Conservation (phyloP, 148 eudicot genomes). For the Diospyros kaki region DNA sequence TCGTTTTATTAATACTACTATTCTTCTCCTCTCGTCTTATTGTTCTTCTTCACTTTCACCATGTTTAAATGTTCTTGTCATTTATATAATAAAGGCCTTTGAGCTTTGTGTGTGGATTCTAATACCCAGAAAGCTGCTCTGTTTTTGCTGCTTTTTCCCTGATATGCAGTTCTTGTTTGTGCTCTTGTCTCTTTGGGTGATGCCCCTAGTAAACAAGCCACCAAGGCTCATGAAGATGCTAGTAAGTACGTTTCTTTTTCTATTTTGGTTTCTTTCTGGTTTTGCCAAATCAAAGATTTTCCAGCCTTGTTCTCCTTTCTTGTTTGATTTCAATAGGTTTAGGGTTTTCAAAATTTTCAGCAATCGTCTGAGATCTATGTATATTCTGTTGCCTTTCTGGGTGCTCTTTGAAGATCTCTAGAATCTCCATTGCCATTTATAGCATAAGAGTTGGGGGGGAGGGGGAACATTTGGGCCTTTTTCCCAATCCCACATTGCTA, state of each 20-base stretch:
- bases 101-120: neutral
- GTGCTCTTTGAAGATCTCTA: neutral
- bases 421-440: neutral
- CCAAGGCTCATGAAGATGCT: slow-evolving; percentile 13
- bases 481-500: neutral
- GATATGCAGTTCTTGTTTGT: slow-evolving; percentile 20
- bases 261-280: slow-evolving; percentile 3
- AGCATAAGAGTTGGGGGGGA: neutral
- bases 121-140: slow-evolving; percentile 19
- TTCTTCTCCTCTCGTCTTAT: neutral
- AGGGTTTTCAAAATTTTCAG: neutral
- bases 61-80: slow-evolving; percentile 20
- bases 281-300: neutral
- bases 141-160: slow-evolving; percentile 8
- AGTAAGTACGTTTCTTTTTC: slow-evolving; percentile 22
- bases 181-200: slow-evolving; percentile 18
- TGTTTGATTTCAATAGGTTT: neutral
- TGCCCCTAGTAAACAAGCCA: neutral
- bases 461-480: too few relatives aligned
- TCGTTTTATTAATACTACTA: neutral
- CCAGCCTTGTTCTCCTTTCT: neutral
- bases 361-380: slow-evolving; percentile 1
- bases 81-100: slow-evolving; percentile 29
- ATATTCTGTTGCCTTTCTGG: neutral
- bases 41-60: neutral